A percentile compares a stretch with the other conserved stretches of the same genome.
phyloP scores from a whole-genome alignment of 169 alveolate species.

The Cyclospora cayetanensis region DNA sequence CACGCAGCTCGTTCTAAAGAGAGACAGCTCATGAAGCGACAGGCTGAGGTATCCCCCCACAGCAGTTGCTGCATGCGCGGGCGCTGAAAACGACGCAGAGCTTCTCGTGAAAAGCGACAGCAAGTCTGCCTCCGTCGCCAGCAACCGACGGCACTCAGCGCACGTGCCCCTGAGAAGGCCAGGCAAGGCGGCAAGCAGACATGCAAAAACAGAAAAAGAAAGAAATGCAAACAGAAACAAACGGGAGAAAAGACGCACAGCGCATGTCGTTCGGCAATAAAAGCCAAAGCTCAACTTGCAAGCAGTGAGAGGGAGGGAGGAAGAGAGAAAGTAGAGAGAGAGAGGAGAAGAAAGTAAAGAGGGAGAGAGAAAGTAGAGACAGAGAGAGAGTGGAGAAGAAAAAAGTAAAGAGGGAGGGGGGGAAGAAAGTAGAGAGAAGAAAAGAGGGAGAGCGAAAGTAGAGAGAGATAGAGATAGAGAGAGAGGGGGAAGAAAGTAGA shows the following conservation, averaged over 20 bases:
- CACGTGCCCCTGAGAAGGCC: constrained; percentile 39
- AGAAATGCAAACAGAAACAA: neutral
- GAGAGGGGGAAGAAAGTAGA: neutral
- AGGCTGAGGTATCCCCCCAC: constrained; percentile 42
- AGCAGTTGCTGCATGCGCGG: constrained; percentile 46
- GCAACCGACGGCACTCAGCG: constrained; percentile 18
- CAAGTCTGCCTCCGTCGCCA: constrained; percentile 26
- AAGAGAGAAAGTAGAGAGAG: neutral
- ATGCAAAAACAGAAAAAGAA: neutral
- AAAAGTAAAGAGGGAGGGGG: neutral
- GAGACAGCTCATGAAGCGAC: constrained; percentile 41
- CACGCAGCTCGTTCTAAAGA: constrained; percentile 1
- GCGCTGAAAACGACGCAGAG: neutral
- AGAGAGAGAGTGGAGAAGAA: no score
- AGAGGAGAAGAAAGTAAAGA: neutral
- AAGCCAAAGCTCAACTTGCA: no score
- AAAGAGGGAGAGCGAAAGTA: neutral
- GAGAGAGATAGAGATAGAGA: no score
- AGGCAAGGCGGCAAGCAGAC: neutral
- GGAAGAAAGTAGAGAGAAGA: neutral
- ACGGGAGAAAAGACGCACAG: neutral
- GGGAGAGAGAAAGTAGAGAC: no score
- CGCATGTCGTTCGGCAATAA: no score
- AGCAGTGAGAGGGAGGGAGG: no score
- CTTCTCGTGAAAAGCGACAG: neutral